phyloP scores from a whole-genome alignment of 2,329 filamentous ascomycete species.

The Colletotrichum tamarilloi region DNA sequence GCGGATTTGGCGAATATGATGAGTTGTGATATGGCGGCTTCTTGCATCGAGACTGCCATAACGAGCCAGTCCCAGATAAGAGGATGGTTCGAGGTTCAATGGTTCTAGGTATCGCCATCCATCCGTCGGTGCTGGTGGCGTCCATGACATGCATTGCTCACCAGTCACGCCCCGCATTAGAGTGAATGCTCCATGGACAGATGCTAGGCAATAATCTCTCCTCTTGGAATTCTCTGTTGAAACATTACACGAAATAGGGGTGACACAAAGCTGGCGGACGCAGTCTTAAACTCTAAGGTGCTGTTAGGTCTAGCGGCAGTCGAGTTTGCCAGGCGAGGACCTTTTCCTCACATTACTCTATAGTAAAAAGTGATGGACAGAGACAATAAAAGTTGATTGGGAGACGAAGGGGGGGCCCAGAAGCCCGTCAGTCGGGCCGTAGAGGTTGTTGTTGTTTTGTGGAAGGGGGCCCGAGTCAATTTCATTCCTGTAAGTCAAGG shows the following conservation, averaged over 20 bases:
- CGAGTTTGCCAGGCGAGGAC: not conserved
- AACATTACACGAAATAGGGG: constrained; percentile 14
- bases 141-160: not conserved
- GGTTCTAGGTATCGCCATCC: not conserved
- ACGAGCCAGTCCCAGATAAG: not conserved
- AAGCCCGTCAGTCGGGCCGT: not conserved
- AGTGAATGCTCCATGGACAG: not conserved
- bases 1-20: not conserved
- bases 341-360: not conserved
- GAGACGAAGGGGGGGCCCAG: not conserved
- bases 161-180: not conserved
- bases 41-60: not conserved
- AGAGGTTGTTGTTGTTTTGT: not conserved
- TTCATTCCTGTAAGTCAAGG: not conserved
- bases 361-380: not conserved
- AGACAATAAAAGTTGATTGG: not conserved
- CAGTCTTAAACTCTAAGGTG: constrained; percentile 25
- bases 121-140: not conserved
- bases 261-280: constrained; percentile 19
- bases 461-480: not conserved
- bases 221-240: not conserved
- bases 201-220: not conserved
- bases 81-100: not conserved
- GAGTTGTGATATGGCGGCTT: not conserved
- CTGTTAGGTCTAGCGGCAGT: not conserved